A percentile compares a stretch with the other conserved stretches of the same genome.
phyloP scores from a whole-genome alignment of 345 rosid species.

The Populus pruinosa region DNA sequence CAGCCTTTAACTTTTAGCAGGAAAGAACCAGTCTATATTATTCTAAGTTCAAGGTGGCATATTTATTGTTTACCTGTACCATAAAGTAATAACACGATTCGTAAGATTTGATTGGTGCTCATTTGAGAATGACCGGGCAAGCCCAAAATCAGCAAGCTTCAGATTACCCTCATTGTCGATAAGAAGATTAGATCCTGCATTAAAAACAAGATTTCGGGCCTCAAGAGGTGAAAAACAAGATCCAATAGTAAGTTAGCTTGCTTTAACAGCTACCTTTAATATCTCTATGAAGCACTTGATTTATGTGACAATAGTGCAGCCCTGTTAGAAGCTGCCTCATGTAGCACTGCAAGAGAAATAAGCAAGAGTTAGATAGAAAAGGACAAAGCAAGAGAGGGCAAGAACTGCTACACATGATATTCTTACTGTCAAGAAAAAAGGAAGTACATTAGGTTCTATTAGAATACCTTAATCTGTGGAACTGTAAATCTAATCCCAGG shows the following conservation, averaged over 20 bases:
- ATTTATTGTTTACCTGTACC: slow-evolving; percentile 67
- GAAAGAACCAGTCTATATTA: no score
- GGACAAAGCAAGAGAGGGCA: background rate
- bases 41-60: no score
- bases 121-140: slow-evolving; percentile 75
- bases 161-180: slow-evolving; percentile 89
- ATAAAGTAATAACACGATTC: slow-evolving; percentile 85
- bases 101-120: slow-evolving; percentile 77
- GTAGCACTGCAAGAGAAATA: slow-evolving; percentile 59
- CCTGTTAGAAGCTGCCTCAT: slow-evolving; percentile 97
- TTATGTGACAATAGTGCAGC: slow-evolving; percentile 88
- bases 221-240: background rate
- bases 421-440: background rate
- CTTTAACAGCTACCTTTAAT: slow-evolving; percentile 61
- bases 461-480: slow-evolving; percentile 84
- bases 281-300: slow-evolving; percentile 97
- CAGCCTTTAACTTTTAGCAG: no score
- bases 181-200: slow-evolving; percentile 91
- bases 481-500: slow-evolving; percentile 90
- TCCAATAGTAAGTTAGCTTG: background rate
- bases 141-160: slow-evolving; percentile 96
- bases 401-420: background rate
- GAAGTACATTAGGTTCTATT: background rate
- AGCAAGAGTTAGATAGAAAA: slow-evolving; percentile 1
- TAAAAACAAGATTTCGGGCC: background rate